phyloP scores from a whole-genome alignment of 148 eudicot species.

The Rhododendron simsii region DNA sequence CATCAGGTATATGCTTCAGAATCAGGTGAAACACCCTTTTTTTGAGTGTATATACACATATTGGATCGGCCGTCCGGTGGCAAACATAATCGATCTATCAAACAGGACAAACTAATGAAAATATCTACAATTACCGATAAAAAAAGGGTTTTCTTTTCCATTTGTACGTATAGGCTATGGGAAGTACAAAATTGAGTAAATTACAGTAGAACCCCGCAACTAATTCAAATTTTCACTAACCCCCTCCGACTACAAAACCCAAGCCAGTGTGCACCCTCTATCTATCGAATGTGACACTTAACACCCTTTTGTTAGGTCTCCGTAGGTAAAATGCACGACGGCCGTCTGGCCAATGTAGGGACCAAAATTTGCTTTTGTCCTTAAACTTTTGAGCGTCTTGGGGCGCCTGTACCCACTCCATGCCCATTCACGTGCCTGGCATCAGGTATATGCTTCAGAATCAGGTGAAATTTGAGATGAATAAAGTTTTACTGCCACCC shows the following conservation, averaged over 20 bases:
- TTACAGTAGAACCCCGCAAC: too few relatives aligned
- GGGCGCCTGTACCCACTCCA: not conserved
- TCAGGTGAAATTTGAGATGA: not conserved
- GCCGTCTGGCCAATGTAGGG: not conserved
- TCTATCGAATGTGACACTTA: too few relatives aligned
- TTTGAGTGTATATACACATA: too few relatives aligned
- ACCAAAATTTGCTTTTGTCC: not conserved
- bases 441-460: not conserved
- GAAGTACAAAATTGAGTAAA: too few relatives aligned
- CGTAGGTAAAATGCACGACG: too few relatives aligned
- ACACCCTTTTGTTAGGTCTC: too few relatives aligned
- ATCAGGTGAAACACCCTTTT: not conserved
- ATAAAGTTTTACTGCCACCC: not conserved
- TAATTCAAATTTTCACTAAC: too few relatives aligned
- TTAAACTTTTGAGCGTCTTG: not conserved
- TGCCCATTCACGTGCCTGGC: not conserved
- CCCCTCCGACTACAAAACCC: too few relatives aligned
- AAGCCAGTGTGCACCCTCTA: too few relatives aligned
- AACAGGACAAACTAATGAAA: not conserved
- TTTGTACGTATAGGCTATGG: too few relatives aligned
- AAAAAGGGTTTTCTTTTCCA: not conserved
- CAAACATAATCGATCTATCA: not conserved
- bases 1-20: not conserved
- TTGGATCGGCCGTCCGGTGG: too few relatives aligned
- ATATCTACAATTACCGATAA: too few relatives aligned